A percentile compares a stretch with the other conserved stretches of the same genome.
Conservation (phyloP, 164 flowering plant species). For the Magnolia officinalis region DNA sequence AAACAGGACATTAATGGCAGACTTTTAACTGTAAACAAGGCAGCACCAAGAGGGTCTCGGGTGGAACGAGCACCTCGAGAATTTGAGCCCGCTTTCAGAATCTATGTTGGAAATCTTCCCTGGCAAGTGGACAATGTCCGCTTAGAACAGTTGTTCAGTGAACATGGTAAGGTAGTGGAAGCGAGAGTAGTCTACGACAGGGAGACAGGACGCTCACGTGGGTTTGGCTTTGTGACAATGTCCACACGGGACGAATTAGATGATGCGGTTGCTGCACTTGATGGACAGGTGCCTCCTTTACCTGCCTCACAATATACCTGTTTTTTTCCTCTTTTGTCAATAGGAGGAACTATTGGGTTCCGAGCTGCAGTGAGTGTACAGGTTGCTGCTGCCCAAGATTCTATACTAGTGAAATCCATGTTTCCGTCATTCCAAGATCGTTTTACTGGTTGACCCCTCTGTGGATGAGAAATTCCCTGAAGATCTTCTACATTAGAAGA, state of each 20-base stretch:
- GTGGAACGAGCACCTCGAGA: constrained; percentile 55
- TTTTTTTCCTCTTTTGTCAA: background rate
- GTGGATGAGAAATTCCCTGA: background rate
- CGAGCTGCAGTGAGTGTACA: background rate
- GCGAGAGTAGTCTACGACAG: constrained; percentile 59
- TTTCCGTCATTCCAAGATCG: background rate
- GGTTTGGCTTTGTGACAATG: constrained; percentile 73
- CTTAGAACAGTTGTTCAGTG: constrained; percentile 57
- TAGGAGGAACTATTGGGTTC: background rate
- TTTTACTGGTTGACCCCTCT: background rate
- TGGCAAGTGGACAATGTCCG: constrained; percentile 62
- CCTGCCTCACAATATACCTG: background rate
- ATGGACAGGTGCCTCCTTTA: constrained; percentile 65
- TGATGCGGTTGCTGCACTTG: constrained; percentile 87
- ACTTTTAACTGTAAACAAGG: constrained; percentile 78
- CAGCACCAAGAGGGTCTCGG: constrained; percentile 74
- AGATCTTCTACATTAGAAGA: background rate
- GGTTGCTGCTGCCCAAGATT: too few species aligned
- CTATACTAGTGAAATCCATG: background rate
- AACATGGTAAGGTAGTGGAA: constrained; percentile 57
- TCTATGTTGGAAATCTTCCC: constrained; percentile 63
- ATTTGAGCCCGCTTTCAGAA: constrained; percentile 38
- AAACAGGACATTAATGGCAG: constrained; percentile 74
- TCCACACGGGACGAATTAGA: constrained; percentile 58
- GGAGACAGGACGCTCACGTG: constrained; percentile 63